A percentile compares a stretch with the other conserved stretches of the same genome.
phyloP scores from a whole-genome alignment of 441 rosid species.

The Breynia disticha region DNA sequence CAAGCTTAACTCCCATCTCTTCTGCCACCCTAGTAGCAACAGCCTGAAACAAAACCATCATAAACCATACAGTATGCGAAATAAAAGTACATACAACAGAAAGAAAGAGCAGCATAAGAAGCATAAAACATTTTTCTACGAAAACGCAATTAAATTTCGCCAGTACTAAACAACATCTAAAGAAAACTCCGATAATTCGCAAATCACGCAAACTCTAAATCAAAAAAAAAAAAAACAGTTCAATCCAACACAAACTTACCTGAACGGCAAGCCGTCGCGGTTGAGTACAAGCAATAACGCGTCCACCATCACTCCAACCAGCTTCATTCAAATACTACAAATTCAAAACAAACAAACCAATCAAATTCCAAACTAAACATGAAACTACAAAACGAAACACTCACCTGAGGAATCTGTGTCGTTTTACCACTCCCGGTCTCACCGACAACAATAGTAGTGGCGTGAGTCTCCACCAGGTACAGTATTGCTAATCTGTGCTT shows the following conservation, averaged over 20 bases:
- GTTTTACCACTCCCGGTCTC: constrained; percentile 99
- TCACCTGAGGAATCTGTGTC: constrained; percentile 94
- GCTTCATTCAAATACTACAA: constrained; percentile 89
- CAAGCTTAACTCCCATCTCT: constrained; percentile 93
- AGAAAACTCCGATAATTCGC: background rate
- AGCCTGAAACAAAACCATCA: constrained; percentile 34
- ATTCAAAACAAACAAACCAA: constrained; percentile 2
- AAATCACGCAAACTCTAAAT: background rate
- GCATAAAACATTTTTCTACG: too few relatives aligned
- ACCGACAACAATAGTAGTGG: constrained; percentile 82
- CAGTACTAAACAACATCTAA: too few relatives aligned
- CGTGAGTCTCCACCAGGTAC: constrained; percentile 79
- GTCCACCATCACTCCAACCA: constrained; percentile 98
- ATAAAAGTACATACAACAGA: background rate
- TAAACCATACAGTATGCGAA: background rate
- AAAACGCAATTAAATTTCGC: too few relatives aligned
- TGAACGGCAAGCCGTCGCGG: constrained; percentile 94
- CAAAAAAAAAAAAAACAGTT: background rate
- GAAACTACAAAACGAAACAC: background rate
- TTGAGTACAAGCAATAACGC: constrained; percentile 94
- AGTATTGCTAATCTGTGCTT: constrained; percentile 71
- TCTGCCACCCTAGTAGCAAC: constrained; percentile 96
- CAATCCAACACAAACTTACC: constrained; percentile 29
- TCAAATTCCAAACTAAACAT: background rate
- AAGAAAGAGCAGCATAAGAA: background rate